A percentile compares a stretch with the other conserved stretches of the same genome.
These are phyloP conservation scores for Cytospora chrysosperma DNA, from an alignment of 2,329 filamentous ascomycete genomes.

Conservation along the genomic window DNA sequence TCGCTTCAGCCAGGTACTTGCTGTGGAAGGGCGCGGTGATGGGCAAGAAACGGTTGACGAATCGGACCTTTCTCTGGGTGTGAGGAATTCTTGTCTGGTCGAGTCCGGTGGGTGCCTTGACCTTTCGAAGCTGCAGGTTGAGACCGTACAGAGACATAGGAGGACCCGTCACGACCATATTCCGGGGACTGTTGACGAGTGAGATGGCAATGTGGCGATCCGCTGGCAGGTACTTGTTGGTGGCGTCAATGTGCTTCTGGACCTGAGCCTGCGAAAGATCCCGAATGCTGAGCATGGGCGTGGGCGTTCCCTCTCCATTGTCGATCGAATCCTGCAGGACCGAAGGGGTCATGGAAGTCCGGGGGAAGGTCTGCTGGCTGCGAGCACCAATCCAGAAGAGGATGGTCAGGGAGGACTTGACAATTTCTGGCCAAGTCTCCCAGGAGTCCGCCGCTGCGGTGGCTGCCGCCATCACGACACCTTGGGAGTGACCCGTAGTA, in stretches of 20 bases:
- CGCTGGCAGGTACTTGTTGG: conserved; percentile 90
- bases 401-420: conserved; percentile 79
- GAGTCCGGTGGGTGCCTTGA: conserved; percentile 95
- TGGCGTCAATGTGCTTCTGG: conserved; percentile 94
- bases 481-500: conserved; percentile 94
- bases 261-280: conserved; percentile 86
- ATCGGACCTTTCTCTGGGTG: conserved; percentile 94
- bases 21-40: conserved; percentile 99
- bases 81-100: conserved; percentile 94
- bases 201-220: conserved; percentile 95
- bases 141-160: conserved; percentile 95
- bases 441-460: conserved; percentile 89
- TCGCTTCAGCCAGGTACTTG: conserved; percentile 82
- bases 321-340: conserved; percentile 92
- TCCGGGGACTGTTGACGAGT: conserved; percentile 92
- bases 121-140: conserved; percentile 90
- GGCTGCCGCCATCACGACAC: conserved; percentile 87
- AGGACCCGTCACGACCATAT: conserved; percentile 94
- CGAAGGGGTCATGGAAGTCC: conserved; percentile 86
- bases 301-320: conserved; percentile 91
- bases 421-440: conserved; percentile 83
- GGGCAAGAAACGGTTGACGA: conserved; percentile 93
- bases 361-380: conserved; percentile 95
- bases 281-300: conserved; percentile 96
- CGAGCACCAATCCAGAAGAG: conserved; percentile 98